phyloP scores from a whole-genome alignment of 306 rosid species.

The Cucumis melo region DNA sequence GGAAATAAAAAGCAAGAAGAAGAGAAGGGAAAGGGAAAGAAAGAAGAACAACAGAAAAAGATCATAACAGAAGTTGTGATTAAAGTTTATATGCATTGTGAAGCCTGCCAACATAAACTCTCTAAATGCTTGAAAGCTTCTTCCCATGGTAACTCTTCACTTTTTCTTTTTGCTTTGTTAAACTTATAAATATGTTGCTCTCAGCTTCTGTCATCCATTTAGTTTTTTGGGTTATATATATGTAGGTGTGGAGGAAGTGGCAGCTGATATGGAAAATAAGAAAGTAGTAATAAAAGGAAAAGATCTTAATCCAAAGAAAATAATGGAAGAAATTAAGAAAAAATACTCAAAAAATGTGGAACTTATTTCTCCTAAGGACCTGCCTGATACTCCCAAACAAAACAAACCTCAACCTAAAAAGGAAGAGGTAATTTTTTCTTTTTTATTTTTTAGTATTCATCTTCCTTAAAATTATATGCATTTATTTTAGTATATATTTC shows the following conservation, averaged over 20 bases:
- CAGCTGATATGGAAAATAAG: constrained; percentile 33
- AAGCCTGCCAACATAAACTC: constrained; percentile 45
- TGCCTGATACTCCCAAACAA: neutral
- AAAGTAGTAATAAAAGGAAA: constrained; percentile 45
- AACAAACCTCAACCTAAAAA: constrained; percentile 13
- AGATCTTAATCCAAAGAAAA: constrained; percentile 30
- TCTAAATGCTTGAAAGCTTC: constrained; percentile 37
- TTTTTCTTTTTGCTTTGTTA: neutral
- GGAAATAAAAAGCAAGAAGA: neutral
- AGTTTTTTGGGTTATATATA: too few relatives aligned
- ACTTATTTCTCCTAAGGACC: constrained; percentile 41
- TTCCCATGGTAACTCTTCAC: constrained; percentile 24
- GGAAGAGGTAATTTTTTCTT: constrained; percentile 13
- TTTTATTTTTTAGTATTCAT: neutral
- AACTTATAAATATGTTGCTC: too few relatives aligned
- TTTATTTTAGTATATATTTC: too few relatives aligned
- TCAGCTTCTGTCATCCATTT: too few relatives aligned
- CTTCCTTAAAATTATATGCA: too few relatives aligned
- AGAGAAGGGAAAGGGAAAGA: neutral
- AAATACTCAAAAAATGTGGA: constrained; percentile 54
- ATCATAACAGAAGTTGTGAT: constrained; percentile 27
- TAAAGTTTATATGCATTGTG: constrained; percentile 72
- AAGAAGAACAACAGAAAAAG: constrained; percentile 4
- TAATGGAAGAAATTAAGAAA: constrained; percentile 37
- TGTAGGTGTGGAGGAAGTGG: constrained; percentile 42